Evolutionary conservation across 495 filamentous ascomycete genomes (phyloP).

Genomic region (Hypoxylon fuscum): DNA sequence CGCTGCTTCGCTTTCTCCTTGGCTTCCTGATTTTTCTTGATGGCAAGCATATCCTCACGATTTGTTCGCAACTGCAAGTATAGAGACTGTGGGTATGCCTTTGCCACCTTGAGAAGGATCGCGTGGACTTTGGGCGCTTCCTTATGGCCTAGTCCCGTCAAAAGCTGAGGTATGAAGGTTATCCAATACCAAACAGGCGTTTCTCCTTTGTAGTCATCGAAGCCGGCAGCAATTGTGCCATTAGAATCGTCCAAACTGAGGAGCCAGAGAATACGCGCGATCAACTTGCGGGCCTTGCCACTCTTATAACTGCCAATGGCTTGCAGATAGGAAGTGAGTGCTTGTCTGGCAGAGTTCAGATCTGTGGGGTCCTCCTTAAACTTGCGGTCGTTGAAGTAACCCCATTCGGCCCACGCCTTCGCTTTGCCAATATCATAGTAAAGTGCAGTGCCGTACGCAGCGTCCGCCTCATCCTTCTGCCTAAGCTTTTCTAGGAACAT

Average conservation of each 20-base stretch:
- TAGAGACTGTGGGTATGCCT: constrained; percentile 90
- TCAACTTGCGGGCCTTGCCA: constrained; percentile 91
- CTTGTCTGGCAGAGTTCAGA: constrained; percentile 82
- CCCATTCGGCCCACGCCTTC: constrained; percentile 99
- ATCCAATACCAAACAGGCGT: constrained; percentile 99
- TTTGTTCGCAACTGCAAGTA: constrained; percentile 95
- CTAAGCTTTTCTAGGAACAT: constrained; percentile 98
- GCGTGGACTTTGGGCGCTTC: constrained; percentile 86
- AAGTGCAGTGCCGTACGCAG: constrained; percentile 91
- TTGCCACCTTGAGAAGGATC: constrained; percentile 92
- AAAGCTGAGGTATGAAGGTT: constrained; percentile 95
- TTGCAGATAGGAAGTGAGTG: constrained; percentile 94
- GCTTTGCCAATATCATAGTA: constrained; percentile 94
- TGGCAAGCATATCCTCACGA: constrained; percentile 90
- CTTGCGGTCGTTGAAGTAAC: constrained; percentile 92
- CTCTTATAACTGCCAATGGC: constrained; percentile 96
- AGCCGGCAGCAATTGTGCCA: constrained; percentile 79
- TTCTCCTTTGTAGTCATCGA: constrained; percentile 94
- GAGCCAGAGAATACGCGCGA: constrained; percentile 96
- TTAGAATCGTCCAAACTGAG: constrained; percentile 91
- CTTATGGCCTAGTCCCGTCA: constrained; percentile 86
- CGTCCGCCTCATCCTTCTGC: constrained; percentile 87
- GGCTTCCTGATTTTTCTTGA: constrained; percentile 85
- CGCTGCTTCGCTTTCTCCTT: constrained; percentile 72
- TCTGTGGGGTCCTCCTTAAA: constrained; percentile 90